A percentile compares a stretch with the other conserved stretches of the same genome.
phyloP scores from a whole-genome alignment of 305 asterid species.

The Petunia hybrid region DNA sequence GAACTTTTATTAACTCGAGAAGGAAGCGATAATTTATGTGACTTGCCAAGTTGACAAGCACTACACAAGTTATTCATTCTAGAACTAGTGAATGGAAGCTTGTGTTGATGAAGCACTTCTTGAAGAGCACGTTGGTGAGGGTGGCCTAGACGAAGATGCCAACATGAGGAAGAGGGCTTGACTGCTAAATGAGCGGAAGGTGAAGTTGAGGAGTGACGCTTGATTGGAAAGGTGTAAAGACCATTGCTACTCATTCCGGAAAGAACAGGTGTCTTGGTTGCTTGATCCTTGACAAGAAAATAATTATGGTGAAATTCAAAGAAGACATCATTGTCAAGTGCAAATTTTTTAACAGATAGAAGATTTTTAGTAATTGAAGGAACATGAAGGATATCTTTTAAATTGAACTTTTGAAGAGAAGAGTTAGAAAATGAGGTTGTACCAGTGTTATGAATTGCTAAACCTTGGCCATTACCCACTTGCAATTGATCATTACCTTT shows the following conservation, averaged over 20 bases:
- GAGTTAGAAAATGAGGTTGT: too few relatives aligned
- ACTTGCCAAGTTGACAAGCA: not conserved
- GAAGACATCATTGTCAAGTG: too few relatives aligned
- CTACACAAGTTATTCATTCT: too few relatives aligned
- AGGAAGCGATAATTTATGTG: not conserved
- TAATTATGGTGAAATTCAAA: slow-evolving; percentile 6
- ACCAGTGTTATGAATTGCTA: too few relatives aligned
- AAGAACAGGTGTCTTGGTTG: too few relatives aligned
- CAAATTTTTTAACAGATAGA: too few relatives aligned
- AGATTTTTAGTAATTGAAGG: too few relatives aligned
- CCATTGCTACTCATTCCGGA: not conserved
- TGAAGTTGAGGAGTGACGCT: not conserved
- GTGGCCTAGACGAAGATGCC: not conserved
- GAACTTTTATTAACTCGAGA: not conserved
- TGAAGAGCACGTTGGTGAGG: not conserved
- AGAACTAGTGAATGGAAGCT: too few relatives aligned
- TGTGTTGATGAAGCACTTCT: not conserved
- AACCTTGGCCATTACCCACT: too few relatives aligned
- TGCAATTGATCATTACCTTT: too few relatives aligned
- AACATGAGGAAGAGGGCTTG: not conserved
- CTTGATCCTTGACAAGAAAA: slow-evolving; percentile 2
- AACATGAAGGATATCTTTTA: too few relatives aligned
- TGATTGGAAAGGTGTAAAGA: not conserved
- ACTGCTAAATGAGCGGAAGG: not conserved
- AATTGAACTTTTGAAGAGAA: too few relatives aligned